Conservation (phyloP, 2,329 filamentous ascomycete species). For the Dryadomyces sulphureus region DNA sequence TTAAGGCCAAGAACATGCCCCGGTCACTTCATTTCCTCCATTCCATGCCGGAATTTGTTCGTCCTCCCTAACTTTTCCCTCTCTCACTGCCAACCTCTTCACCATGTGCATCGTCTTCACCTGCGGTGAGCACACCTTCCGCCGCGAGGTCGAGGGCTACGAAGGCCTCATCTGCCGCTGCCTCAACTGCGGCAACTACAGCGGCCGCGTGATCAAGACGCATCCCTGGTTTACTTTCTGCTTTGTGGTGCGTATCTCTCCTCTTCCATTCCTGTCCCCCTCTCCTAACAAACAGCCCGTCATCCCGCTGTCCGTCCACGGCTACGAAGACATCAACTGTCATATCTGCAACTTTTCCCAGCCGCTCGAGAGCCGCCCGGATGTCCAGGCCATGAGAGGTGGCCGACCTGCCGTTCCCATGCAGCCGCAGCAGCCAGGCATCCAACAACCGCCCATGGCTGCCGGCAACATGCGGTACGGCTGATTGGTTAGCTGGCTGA, state of each 20-base stretch:
- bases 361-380: constrained; percentile 41
- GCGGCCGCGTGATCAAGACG: constrained; percentile 44
- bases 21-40: no score
- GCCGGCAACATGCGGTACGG: constrained; percentile 16
- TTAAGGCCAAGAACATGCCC: no score
- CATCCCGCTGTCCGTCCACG: constrained; percentile 53
- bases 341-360: constrained; percentile 66
- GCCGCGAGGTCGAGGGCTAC: constrained; percentile 44
- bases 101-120: constrained; percentile 48
- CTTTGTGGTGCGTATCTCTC: constrained; percentile 41
- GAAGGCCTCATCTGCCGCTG: constrained; percentile 48
- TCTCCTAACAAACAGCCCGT: constrained; percentile 36
- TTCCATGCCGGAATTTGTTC: no score
- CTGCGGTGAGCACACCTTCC: constrained; percentile 47
- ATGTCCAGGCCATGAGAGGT: constrained; percentile 35
- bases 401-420: constrained; percentile 15
- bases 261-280: neutral
- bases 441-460: neutral
- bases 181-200: constrained; percentile 52
- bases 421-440: constrained; percentile 10
- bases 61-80: no score
- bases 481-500: no score
- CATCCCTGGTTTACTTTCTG: constrained; percentile 69
- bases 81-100: neutral
- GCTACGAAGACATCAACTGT: constrained; percentile 56